Base-by-base conservation (phyloP, 2,329 filamentous ascomycete species). In the Fusarium chaquense region DNA sequence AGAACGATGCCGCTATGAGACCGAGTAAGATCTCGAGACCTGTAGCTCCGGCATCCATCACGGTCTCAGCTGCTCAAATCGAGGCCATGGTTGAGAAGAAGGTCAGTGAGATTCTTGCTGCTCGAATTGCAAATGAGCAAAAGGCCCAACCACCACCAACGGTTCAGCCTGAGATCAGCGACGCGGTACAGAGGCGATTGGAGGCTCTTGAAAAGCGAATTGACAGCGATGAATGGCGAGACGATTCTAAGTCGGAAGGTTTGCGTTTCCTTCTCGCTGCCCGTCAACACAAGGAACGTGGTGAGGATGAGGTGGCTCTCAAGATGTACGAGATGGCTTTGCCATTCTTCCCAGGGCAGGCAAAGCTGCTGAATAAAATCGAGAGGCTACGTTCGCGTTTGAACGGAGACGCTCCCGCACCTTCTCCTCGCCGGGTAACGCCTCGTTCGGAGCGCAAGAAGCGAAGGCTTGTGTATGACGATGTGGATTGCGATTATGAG, bases 41-140 rank as follows among this genome's bases (percentile, higher is more conserved):
- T 67, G 32, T 70, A 55, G 67, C 74, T 66, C 67, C 80, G 70
- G 70, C 72, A 32, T 77, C 68, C 67, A 74, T 79, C 69, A 86
- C 83, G 78, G 85, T 93, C 11, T 91, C 90, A 0, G 87, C 90
- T 20, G 91, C 89, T 15, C 90, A 90, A 54, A 97, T 98, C 64
- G 94, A 98, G 78, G 93, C 94, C 40, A 90, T 98, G 81, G 93
- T 98, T 2, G 93, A 97, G 79, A 93, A 91, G 73, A 97, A 97
- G 75, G 93, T 98, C 1, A 91, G 91, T 63, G 94, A 97, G 81
- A 94, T 96, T 36, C 84, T 98, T 2, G 93, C 94, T 0, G 90
- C 91, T n/a, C 88, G 91, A 55, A 71, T 73, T 35, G 88, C 90
- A 43, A 81, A 85, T 18, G 80, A 86, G 62, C 77, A 78, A 50